Evolutionary conservation across 139 green algal genomes (phyloP), one percentile per base, ranked within the genome.

Genomic region (Monoraphidium neglectum): DNA sequence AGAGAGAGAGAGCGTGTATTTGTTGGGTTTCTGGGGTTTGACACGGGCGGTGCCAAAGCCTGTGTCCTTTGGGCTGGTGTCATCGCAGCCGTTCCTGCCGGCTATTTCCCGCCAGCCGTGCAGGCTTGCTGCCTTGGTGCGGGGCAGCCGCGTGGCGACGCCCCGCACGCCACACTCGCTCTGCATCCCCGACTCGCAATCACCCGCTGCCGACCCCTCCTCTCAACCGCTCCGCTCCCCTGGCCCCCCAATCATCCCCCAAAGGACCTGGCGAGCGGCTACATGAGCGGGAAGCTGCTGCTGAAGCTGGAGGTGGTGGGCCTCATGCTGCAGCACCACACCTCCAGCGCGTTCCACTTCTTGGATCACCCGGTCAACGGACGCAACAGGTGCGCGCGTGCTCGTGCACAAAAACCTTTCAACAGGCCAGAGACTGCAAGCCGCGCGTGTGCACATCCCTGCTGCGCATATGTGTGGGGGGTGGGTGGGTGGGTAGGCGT

Each of bases 261-360:
- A 28, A 26, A 10, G 89, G 96, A 99, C 62, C 81, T 99, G 54
- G 90, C 95, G 0, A 80, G 70, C 2, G 95, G 96, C 28, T 99
- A 98, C 90, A 98, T 98, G 94, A 95, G 86, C 68, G 94, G 96
- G 67, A 99, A 99, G 92, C 83, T 98, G 77, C 85, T 99, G 63
- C 80, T 97, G 33, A 98, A 98, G 83, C 89, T 99, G 61, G 94
- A 99, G 28, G 83, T 86, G 1, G 84, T 95, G n/a, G 72, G 82
- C 43, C 95, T 89, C 81, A 89, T 99, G 53, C 83, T 99, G 59
- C 70, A 51, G 18, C 85, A 96, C 62, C 94, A 99, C 84, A 96
- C 93, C 3, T 71, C 83, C 28, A 88, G 94, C 37, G 78, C 92
- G 78, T 97, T 96, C 73, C 71, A 81, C 36, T 99, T 98, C 85